Evolutionary conservation across 2,329 filamentous ascomycete genomes (phyloP), one percentile per base, ranked within the genome.

Genomic region (Colletotrichum sojae): DNA sequence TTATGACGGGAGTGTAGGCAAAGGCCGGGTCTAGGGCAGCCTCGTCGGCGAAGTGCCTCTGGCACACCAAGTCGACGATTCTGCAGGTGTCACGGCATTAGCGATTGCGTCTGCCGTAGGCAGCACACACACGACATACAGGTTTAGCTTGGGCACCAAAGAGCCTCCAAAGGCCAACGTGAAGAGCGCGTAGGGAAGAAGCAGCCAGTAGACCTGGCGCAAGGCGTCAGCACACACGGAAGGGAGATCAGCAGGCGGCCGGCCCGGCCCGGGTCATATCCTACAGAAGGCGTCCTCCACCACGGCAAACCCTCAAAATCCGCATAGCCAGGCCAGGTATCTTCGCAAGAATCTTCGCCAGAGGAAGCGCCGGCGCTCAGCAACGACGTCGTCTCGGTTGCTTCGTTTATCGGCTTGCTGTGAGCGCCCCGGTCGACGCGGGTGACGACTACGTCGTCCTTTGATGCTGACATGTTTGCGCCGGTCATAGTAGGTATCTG

Each of bases 141-240:
- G 82, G 76, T 97, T 97, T 71, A 97, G 85, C 78, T 92, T 96
- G 10, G 95, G 95, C 9, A 98, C 93, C 8, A 96, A 84, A 6
- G 93, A 88, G 65, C 94, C 94, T 39, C 95, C 96, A 79, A 96
- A 95, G 0, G 95, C 94, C 62, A 97, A 83, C 0, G 94, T 94
- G 77, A 94, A 95, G 52, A 97, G 80, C 64, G 92, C 85, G 79
- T 95, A 96, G 0, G 94, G 93, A 0, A 88, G 89, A 8, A 98
- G 79, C 5, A 98, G 85, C 93, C 94, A 98, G 79, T 86, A 93
- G 60, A 97, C 89, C 93, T 93, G 70, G 40, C 15, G 15, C 36
- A n/a, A 45, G 64, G 69, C 57, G 71, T 80, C 73, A 81, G 77
- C 52, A 45, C 48, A 20, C 12, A 51, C 22, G 16, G 27, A 63